Evolutionary conservation across 1,284 basidiomycete genomes (phyloP), one percentile per base, ranked within the genome.

Genomic region (Irpex sp.): DNA sequence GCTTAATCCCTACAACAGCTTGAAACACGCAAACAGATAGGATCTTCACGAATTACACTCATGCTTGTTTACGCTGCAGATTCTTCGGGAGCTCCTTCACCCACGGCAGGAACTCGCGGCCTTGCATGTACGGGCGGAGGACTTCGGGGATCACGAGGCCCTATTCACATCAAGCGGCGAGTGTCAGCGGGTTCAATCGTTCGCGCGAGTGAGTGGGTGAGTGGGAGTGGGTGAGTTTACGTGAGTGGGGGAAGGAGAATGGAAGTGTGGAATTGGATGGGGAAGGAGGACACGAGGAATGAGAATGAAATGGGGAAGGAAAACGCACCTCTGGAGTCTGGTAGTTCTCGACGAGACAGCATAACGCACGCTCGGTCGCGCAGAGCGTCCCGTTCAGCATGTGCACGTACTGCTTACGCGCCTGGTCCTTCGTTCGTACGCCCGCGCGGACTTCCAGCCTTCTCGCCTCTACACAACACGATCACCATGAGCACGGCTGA

Each of bases 301-400:
- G n/a, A n/a, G n/a, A n/a, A n/a, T n/a, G n/a, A n/a, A n/a, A n/a
- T 49, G 48, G 12, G 18, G 39, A 16, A 45, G 33, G 14, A 54
- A 54, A 78, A n/a, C 85, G 66, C 70, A 95, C 94, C 61, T 98
- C 94, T 0, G 89, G 82, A 0, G 95, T 98, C 78, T 99, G 97
- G 74, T 96, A 96, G 77, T 99, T 99, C 78, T 99, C 96, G n/a
- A 95, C 96, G 55, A 99, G 71, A 76, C 97, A 98, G 77, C 96
- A 98, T 33, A 99, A 79, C 1, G 96, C 94, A 51, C 96, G 90
- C 77, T 97, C 94, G 0, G 96, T 98, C 1, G 97, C 96, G 68
- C 95, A 98, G 37, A 99, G 83, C 0, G 97, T 99, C 56, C 97
- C 96, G 76, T 97, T 98, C 71, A 97, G 78, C 94, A 98, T 98